These are phyloP conservation scores for Pythium folliculosum DNA, from an alignment of 352 stramenopile genomes.

Conservation along the genomic window DNA sequence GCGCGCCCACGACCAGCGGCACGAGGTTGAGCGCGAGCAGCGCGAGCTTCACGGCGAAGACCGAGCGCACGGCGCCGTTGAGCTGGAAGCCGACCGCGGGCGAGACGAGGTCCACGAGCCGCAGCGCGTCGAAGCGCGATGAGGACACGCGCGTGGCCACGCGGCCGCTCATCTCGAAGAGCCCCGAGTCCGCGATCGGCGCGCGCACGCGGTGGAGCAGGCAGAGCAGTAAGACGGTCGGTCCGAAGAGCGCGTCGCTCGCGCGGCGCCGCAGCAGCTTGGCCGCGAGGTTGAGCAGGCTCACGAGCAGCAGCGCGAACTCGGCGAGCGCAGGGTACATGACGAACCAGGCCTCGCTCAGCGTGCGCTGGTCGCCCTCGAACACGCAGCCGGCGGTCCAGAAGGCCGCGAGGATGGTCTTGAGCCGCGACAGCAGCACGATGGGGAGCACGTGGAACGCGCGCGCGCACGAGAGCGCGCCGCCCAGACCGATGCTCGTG, in stretches of 20 bases:
- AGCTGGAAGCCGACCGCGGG: conserved; percentile 28
- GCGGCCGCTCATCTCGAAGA: conserved; percentile 32
- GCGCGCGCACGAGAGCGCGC: conserved; percentile 36
- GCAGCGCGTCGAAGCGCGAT: conserved; percentile 26
- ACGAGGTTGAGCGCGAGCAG: conserved; percentile 33
- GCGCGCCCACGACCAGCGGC: conserved; percentile 22
- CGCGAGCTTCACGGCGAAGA: conserved; percentile 34
- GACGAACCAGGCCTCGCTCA: conserved; percentile 47
- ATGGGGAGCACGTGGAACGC: conserved; percentile 51
- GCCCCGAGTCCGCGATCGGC: conserved; percentile 21
- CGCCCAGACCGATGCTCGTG: conserved; percentile 29
- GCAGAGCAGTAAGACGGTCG: conserved; percentile 32
- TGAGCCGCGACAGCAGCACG: conserved; percentile 43
- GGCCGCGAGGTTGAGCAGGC: conserved; percentile 34
- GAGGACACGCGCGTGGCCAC: conserved; percentile 31
- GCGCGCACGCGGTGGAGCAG: conserved; percentile 32
- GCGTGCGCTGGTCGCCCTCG: conserved; percentile 43
- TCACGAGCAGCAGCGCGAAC: conserved; percentile 31
- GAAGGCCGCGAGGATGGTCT: conserved; percentile 43
- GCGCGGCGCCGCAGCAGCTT: conserved; percentile 37
- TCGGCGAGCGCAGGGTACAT: conserved; percentile 40
- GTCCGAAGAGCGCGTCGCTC: conserved; percentile 36
- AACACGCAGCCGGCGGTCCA: conserved; percentile 44
- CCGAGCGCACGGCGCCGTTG: conserved; percentile 27
- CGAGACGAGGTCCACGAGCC: conserved; percentile 30